Evolutionary conservation across 2,329 filamentous ascomycete genomes (phyloP), one percentile per base, ranked within the genome.

Genomic region (Amylocarpus encephaloides): DNA sequence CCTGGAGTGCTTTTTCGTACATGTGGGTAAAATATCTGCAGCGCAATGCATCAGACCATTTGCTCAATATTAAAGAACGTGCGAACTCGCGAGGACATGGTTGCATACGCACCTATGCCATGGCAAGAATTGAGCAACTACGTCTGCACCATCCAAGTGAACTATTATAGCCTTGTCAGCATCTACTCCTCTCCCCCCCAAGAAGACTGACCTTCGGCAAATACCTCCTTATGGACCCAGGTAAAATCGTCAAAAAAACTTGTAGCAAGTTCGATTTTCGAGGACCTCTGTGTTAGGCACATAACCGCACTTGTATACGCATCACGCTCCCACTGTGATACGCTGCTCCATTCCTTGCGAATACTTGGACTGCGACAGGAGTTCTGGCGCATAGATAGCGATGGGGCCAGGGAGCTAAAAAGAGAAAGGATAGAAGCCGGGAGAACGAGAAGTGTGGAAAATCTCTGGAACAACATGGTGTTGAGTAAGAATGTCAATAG

Each of bases 81-180:
- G 6, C 10, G 11, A 40, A 16, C 5, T 40, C 22, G 22, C 22
- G 22, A 26, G 22, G 7, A 26, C 22, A 26, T 26, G 22, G 22
- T 26, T 26, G 22, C 7, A 26, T 26, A 68, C 67, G 43, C 65
- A 68, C n/a, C 67, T 56, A 48, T 70, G 67, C 67, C 67, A 69
- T 1, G 64, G 57, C 5, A 69, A 59, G 52, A 68, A 69, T 1
- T 59, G 48, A 0, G 66, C 64, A 5, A 46, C 9, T 11, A 45
- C 29, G 15, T 36, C 13, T 13, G 34, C 15, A 3, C 43, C 43
- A 19, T 2, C 12, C 11, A 42, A 34, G 18, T 46, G 43, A 18
- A 50, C 43, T 50, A 43, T 33, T 33, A 9, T 6, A 22, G 18
- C 13, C 29, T 11, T 39, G 41, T 16, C 41, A 22, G n/a, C 32